Conservation (phyloP, 805 yeast species). For the Metschnikowia gelsemii region DNA sequence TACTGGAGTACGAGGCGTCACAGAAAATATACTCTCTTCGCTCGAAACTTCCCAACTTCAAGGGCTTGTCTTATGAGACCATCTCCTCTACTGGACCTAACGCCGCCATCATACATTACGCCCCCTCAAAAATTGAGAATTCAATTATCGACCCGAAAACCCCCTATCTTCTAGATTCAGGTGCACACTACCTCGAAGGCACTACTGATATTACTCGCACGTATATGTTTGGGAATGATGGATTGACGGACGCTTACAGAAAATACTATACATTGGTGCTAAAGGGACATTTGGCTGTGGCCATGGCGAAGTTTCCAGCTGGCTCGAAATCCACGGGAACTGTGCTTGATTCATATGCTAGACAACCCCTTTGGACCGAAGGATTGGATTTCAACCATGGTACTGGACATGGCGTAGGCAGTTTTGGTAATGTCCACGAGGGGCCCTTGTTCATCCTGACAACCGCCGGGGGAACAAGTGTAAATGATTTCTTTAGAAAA, state of each 20-base stretch:
- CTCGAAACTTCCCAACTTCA: slow-evolving; percentile 51
- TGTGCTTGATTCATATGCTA: slow-evolving; percentile 75
- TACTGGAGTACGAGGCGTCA: slow-evolving; percentile 68
- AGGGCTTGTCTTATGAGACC: slow-evolving; percentile 72
- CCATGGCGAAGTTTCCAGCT: slow-evolving; percentile 73
- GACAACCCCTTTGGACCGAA: slow-evolving; percentile 76
- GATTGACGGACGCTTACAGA: slow-evolving; percentile 45
- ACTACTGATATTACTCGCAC: slow-evolving; percentile 97
- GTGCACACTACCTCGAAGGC: slow-evolving; percentile 90
- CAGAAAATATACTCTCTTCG: slow-evolving; percentile 57
- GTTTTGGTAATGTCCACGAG: slow-evolving; percentile 89
- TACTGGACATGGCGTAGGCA: slow-evolving; percentile 97
- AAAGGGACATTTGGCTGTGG: slow-evolving; percentile 88
- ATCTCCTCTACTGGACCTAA: slow-evolving; percentile 76
- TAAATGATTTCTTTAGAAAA: slow-evolving; percentile 36
- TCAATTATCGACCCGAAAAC: slow-evolving; percentile 63
- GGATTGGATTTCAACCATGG: slow-evolving; percentile 93
- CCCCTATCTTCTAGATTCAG: slow-evolving; percentile 81
- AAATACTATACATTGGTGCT: slow-evolving; percentile 79
- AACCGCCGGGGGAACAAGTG: slow-evolving; percentile 50
- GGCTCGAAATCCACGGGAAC: slow-evolving; percentile 62
- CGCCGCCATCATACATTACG: slow-evolving; percentile 73
- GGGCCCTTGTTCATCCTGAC: slow-evolving; percentile 85
- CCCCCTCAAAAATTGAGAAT: slow-evolving; percentile 60
- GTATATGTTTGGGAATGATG: slow-evolving; percentile 53